phyloP scores from a whole-genome alignment of 306 rosid species.

The Echinosophora koreensis region DNA sequence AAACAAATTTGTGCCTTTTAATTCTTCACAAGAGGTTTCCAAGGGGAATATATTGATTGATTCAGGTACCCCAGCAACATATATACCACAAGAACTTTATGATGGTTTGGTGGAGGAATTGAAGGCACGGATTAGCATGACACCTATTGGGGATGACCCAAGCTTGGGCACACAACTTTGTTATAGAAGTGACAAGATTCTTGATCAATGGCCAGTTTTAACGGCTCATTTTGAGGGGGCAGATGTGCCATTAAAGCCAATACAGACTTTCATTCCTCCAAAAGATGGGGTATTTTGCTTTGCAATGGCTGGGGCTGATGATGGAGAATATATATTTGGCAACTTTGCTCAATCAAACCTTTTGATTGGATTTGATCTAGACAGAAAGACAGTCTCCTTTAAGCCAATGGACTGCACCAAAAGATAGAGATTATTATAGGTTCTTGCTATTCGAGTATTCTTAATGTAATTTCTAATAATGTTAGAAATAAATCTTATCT shows the following conservation, averaged over 20 bases:
- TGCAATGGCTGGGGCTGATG: conserved; percentile 31
- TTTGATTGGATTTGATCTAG: conserved; percentile 57
- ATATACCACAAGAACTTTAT: conserved; percentile 61
- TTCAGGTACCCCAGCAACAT: conserved; percentile 69
- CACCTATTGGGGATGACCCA: conserved; percentile 40
- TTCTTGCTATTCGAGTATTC: too few relatives aligned
- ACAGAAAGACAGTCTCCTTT: conserved; percentile 42
- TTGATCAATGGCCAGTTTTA: conserved; percentile 37
- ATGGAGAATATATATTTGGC: conserved; percentile 43
- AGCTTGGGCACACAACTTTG: conserved; percentile 54
- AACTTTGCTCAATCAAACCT: conserved; percentile 52
- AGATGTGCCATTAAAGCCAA: conserved; percentile 18
- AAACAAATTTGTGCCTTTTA: conserved; percentile 53
- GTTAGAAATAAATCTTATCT: too few relatives aligned
- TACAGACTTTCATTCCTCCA: conserved; percentile 49
- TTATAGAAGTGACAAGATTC: conserved; percentile 26
- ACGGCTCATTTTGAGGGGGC: conserved; percentile 55
- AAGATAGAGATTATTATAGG: conserved; percentile 4
- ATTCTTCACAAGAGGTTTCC: conserved; percentile 43
- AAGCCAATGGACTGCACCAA: conserved; percentile 58
- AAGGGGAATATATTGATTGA: conserved; percentile 63
- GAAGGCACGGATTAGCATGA: conserved; percentile 1
- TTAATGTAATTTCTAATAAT: neutral
- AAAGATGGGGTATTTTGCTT: conserved; percentile 58
- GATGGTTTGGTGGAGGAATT: conserved; percentile 51